phyloP scores from a whole-genome alignment of 495 filamentous ascomycete genomes.

The Peziza echinospora region DNA sequence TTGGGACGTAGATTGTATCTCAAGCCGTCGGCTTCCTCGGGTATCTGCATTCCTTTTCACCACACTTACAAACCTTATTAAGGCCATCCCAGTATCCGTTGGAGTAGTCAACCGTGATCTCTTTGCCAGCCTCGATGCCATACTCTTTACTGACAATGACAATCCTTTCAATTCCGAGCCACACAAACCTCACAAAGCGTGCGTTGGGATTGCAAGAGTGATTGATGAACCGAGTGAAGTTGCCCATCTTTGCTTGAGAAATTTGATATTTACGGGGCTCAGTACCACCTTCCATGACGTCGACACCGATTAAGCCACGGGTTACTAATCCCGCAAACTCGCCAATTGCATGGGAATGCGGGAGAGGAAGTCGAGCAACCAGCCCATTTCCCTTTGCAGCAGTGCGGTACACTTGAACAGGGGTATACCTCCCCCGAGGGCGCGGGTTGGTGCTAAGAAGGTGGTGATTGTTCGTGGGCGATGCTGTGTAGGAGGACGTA shows the following conservation, averaged over 20 bases:
- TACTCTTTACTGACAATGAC: slow-evolving; percentile 24
- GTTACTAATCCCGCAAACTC: slow-evolving; percentile 21
- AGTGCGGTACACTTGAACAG: slow-evolving; percentile 18
- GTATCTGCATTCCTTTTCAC: slow-evolving; percentile 22
- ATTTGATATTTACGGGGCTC: slow-evolving; percentile 20
- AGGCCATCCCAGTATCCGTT: slow-evolving; percentile 24
- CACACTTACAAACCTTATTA: slow-evolving; percentile 24
- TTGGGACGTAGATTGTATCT: background rate
- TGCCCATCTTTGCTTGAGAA: slow-evolving; percentile 21
- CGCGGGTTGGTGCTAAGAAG: no score
- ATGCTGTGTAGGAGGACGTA: no score
- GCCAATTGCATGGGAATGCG: slow-evolving; percentile 1
- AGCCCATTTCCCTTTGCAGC: slow-evolving; percentile 16
- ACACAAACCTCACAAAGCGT: slow-evolving; percentile 25
- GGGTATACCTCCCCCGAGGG: background rate
- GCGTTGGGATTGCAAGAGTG: slow-evolving; percentile 24
- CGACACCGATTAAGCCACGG: slow-evolving; percentile 16
- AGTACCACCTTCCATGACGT: slow-evolving; percentile 19
- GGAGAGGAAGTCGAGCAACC: slow-evolving; percentile 10
- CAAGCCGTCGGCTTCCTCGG: background rate
- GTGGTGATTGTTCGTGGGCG: no score
- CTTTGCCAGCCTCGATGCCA: slow-evolving; percentile 20
- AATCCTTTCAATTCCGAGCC: slow-evolving; percentile 23
- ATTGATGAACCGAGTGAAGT: slow-evolving; percentile 27
- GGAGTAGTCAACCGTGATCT: slow-evolving; percentile 26